Conservation (phyloP, 2,329 filamentous ascomycete genomes). For the Kalmusia sp. region DNA sequence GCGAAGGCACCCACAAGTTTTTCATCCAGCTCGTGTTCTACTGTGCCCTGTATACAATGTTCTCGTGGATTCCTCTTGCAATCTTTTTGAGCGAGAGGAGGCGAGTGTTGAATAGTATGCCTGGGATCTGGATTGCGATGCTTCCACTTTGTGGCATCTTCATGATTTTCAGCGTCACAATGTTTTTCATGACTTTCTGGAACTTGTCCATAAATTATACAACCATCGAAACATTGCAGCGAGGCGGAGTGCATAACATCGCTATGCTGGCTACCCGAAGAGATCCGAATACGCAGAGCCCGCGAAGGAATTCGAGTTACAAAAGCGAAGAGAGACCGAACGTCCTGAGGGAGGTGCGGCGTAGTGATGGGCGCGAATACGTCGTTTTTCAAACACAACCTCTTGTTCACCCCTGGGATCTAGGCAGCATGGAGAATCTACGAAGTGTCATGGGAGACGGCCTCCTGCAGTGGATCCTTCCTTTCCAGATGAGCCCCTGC, state of each 20-base stretch:
- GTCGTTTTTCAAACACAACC: constrained; percentile 76
- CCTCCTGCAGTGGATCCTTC: constrained; percentile 80
- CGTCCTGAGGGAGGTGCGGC: constrained; percentile 26
- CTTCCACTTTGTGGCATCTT: constrained; percentile 76
- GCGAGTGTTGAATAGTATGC: constrained; percentile 28
- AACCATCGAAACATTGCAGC: constrained; percentile 78
- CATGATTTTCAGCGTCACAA: constrained; percentile 78
- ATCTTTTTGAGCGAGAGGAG: constrained; percentile 67
- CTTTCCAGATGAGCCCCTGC: constrained; percentile 77
- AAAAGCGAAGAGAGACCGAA: constrained; percentile 15
- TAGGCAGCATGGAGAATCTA: constrained; percentile 75
- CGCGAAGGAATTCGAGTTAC: constrained; percentile 20
- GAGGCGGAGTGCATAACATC: constrained; percentile 70
- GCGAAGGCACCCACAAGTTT: constrained; percentile 86
- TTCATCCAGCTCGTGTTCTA: constrained; percentile 89
- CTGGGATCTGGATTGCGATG: constrained; percentile 63
- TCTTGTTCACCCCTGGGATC: constrained; percentile 86
- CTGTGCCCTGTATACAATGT: constrained; percentile 69
- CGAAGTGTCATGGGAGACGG: constrained; percentile 78
- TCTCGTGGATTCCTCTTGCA: constrained; percentile 69
- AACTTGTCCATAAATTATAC: constrained; percentile 78
- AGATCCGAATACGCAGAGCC: constrained; percentile 57
- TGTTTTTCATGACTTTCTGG: constrained; percentile 75
- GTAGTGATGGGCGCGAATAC: constrained; percentile 65
- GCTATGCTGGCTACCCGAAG: constrained; percentile 64